Evolutionary conservation across 2,329 filamentous ascomycete genomes (phyloP).

Genomic region (Aurifilum marmelostoma): DNA sequence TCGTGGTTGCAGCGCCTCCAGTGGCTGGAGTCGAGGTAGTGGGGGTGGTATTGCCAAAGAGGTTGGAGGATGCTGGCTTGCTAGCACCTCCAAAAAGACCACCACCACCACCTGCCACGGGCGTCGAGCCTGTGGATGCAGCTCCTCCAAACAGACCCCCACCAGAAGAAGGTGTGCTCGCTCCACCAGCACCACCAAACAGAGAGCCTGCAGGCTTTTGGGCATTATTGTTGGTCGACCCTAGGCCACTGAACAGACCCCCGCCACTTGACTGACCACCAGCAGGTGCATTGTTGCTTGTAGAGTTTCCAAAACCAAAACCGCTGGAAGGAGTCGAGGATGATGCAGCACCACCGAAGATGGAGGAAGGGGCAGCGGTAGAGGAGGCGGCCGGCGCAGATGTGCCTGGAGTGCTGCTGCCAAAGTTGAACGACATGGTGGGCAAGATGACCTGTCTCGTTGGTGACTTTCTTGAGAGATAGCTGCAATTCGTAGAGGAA

Average conservation of each 20-base stretch:
- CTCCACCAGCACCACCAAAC: constrained; percentile 22
- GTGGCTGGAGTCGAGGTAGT: constrained; percentile 22
- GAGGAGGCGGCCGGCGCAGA: constrained; percentile 45
- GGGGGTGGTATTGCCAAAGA: constrained; percentile 36
- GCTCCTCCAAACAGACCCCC: constrained; percentile 36
- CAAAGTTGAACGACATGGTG: constrained; percentile 34
- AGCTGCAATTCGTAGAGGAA: background rate
- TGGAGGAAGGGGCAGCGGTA: constrained; percentile 43
- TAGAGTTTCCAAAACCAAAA: constrained; percentile 47
- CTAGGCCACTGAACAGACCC: constrained; percentile 41
- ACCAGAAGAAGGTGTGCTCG: constrained; percentile 39
- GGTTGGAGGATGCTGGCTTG: constrained; percentile 25
- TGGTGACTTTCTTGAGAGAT: background rate
- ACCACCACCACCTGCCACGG: constrained; percentile 30
- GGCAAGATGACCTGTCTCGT: constrained; percentile 7
- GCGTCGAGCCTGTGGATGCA: constrained; percentile 36
- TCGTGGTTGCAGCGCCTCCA: constrained; percentile 15
- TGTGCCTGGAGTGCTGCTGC: constrained; percentile 37
- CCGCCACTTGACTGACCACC: constrained; percentile 30
- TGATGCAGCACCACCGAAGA: constrained; percentile 43
- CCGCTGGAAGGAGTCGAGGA: constrained; percentile 25
- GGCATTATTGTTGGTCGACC: constrained; percentile 14
- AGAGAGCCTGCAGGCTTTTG: constrained; percentile 17
- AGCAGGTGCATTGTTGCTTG: constrained; percentile 22
- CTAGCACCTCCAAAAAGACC: constrained; percentile 35